Base-by-base conservation (phyloP, 176 grass and related monocot species). In the Eragrostis nindensis region DNA sequence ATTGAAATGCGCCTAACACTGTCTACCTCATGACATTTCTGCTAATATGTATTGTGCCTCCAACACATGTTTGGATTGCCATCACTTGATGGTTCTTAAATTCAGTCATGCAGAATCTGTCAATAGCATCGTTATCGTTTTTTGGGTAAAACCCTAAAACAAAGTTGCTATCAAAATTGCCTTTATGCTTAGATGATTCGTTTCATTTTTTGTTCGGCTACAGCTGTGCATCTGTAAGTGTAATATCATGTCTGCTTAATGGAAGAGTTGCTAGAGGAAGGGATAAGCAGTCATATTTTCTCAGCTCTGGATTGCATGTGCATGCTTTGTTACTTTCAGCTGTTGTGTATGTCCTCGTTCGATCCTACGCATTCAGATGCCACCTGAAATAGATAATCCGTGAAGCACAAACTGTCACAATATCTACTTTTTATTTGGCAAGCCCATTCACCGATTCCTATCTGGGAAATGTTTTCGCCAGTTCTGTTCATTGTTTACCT, bases 181-280 rank as follows among this genome's bases (percentile, higher is more conserved):
- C 56, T 49, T 49, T 49, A 3, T 9, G 1, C 24, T 12, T 29
- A 25, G 17, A 32, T 63, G 63, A 14, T 32, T 13, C 4, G 48
- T 65, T 63, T 3, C 18, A 6, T 36, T 17, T 77, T 63, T 47
- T 16, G 57, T 30, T 77, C 47, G 25, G 6, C 42, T 12, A 30
- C 41, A 47, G 27, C 40, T 44, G 9, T 63, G 19, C 18, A 29
- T 5, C 62, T 76, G 32, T 36, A 41, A 21, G 43, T 61, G 11
- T 21, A 60, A 61, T 61, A n/a, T n/a, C 53, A 43, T 60, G 21
- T 25, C 21, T 59, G 57, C 38, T 24, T 26, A 75, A 75, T 76
- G 55, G 54, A 76, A 61, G 14, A 41, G 15, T 76, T 46, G 56
- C 24, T 21, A 47, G 5, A 27, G 16, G 18, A 77, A 46, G 41